Base-by-base conservation (phyloP, 768 basidiomycete genomes). In the Cystofilobasidium macerans region DNA sequence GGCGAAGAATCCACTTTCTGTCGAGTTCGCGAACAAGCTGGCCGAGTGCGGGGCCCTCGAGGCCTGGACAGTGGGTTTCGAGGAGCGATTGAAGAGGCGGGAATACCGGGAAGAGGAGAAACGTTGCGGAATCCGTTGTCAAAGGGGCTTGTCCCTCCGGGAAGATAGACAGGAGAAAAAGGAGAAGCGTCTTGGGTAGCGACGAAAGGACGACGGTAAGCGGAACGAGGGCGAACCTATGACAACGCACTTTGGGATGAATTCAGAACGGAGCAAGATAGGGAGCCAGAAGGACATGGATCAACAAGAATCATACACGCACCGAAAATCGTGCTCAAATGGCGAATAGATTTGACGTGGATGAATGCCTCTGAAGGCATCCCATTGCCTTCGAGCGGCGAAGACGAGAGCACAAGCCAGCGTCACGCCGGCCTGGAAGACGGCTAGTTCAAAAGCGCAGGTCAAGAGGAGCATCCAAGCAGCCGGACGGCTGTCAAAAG, bases 171-270 rank as follows among this genome's bases (percentile, higher is more conserved):
- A 77, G 69, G 40, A 74, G 24, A 1, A 76, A 68, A 45, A 75
- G 75, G 22, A 77, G 73, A 38, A 74, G 64, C 11, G 75, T 71
- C 13, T 73, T 74, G 0, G 75, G 69, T 3, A 75, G 64, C 11
- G 75, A 74, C 13, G 75, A 71, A 56, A 72, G 74, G 2, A 74
- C 70, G 8, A 76, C 65, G 0, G 74, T 74, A 16, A 77, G 69
- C 5, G 74, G 69, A 42, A 77, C 71, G 24, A 76, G 67, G 35
- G 61, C 43, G n/a, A n/a, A n/a, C n/a, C n/a, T n/a, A n/a, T n/a
- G n/a, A n/a, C n/a, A n/a, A n/a, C n/a, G n/a, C 22, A 62, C 18
- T 42, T 64, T 69, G 13, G 18, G 12, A 54, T 20, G 62, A 51
- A n/a, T 24, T 2, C 22, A 24, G 22, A 18, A 38, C 12, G 8